These are phyloP conservation scores for Ochromonas danica DNA, from an alignment of 108 stramenopile genomes.

Conservation along the genomic window DNA sequence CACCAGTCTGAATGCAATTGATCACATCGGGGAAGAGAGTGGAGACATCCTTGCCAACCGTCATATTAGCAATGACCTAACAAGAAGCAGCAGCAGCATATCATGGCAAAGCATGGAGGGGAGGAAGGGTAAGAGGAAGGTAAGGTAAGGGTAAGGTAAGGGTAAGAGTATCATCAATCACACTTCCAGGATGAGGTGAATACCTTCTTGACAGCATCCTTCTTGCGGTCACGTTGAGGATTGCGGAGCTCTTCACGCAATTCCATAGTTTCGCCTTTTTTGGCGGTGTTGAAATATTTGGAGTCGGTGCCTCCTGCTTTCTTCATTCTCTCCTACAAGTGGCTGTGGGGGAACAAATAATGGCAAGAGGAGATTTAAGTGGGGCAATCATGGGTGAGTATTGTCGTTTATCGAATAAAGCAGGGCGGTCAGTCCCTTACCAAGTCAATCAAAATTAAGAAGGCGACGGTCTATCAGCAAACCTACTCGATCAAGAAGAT, in stretches of 20 bases:
- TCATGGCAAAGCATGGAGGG: neutral
- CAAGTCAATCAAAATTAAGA: no score
- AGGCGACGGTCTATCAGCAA: no score
- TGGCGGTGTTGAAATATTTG: constrained; percentile 74
- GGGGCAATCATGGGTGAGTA: no score
- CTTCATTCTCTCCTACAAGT: constrained; percentile 1
- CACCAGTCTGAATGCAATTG: constrained; percentile 97
- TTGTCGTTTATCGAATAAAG: no score
- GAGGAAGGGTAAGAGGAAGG: neutral
- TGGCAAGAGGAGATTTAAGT: no score
- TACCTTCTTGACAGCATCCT: constrained; percentile 98
- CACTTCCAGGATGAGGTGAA: neutral
- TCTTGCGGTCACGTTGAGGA: constrained; percentile 81
- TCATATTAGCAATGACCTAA: constrained; percentile 93
- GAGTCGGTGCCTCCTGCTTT: constrained; percentile 48
- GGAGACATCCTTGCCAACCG: constrained; percentile 97
- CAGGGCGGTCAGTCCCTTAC: no score
- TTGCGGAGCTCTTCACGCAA: constrained; percentile 91
- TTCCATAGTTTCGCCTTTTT: constrained; percentile 98
- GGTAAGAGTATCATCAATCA: neutral
- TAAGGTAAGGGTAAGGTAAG: neutral
- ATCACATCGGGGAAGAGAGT: constrained; percentile 95
- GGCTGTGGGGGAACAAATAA: no score
- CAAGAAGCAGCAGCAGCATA: neutral
- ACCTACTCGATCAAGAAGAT: no score